A percentile compares a stretch with the other conserved stretches of the same genome.
These are phyloP conservation scores for Amesomyces nigricolor DNA, from an alignment of 2,329 filamentous ascomycete genomes.

Conservation along the genomic window DNA sequence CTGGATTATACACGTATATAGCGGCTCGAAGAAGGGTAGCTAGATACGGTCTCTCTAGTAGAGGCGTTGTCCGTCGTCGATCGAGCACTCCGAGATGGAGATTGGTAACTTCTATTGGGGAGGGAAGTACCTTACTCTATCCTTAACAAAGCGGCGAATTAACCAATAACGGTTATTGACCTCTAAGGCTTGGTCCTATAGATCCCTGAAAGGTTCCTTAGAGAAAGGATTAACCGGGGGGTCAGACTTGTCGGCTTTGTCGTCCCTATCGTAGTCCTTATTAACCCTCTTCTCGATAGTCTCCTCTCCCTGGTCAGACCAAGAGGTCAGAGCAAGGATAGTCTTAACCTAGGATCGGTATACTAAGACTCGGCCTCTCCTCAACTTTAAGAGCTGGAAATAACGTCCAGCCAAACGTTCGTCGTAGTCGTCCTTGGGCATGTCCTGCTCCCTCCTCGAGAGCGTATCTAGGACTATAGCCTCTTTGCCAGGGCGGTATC, in stretches of 20 bases:
- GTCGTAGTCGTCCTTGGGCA: no score
- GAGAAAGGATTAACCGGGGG: slow-evolving; percentile 3
- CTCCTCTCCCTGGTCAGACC: no score
- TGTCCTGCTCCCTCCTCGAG: no score
- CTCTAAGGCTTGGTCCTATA: slow-evolving; percentile 2
- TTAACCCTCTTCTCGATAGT: no score
- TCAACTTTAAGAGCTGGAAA: no score
- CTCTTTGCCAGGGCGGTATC: no score
- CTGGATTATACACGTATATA: no score
- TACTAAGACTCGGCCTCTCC: no score
- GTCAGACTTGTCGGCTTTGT: slow-evolving; percentile 1
- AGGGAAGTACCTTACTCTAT: not conserved
- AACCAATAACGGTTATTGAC: slow-evolving; percentile 9
- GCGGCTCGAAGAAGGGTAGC: not conserved
- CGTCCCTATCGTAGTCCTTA: not conserved
- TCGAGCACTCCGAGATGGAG: slow-evolving; percentile 7
- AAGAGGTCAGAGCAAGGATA: no score
- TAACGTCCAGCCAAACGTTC: no score
- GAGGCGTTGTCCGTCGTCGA: slow-evolving; percentile 5
- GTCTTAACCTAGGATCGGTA: no score
- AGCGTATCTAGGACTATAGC: no score
- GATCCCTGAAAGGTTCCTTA: not conserved
- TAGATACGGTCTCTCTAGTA: not conserved
- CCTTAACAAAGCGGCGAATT: not conserved
- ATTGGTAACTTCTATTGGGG: not conserved